Conservation (phyloP, 169 alveolate genomes). For the Eimeria maxima region DNA sequence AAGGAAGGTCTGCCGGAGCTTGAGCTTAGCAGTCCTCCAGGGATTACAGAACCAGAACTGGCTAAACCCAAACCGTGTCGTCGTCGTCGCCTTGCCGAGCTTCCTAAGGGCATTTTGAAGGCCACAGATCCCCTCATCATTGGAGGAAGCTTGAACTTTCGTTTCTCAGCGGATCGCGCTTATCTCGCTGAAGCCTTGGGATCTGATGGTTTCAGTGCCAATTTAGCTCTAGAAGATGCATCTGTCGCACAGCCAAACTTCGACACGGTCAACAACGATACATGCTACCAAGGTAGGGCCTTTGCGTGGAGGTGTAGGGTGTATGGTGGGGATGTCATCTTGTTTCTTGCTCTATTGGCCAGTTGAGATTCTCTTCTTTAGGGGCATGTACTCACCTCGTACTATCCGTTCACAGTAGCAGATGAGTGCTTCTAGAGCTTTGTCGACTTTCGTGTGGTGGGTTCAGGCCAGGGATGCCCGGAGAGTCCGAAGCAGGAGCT, state of each 20-base stretch:
- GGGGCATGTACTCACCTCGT: too few relatives aligned
- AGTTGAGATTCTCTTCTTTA: too few relatives aligned
- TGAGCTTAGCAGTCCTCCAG: neutral
- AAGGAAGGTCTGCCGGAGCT: slow-evolving; percentile 54
- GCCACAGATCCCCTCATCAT: slow-evolving; percentile 86
- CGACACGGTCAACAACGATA: slow-evolving; percentile 82
- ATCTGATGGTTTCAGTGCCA: slow-evolving; percentile 75
- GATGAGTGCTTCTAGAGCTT: too few relatives aligned
- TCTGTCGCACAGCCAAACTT: slow-evolving; percentile 75
- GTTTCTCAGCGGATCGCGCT: slow-evolving; percentile 81
- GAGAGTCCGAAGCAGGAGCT: slow-evolving; percentile 73
- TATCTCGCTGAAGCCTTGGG: slow-evolving; percentile 78
- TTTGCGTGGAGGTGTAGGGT: neutral
- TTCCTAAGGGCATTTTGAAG: slow-evolving; percentile 80
- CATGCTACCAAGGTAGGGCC: slow-evolving; percentile 79
- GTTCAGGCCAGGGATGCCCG: slow-evolving; percentile 80
- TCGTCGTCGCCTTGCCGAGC: slow-evolving; percentile 46
- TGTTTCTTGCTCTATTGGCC: too few relatives aligned
- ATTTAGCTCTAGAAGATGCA: slow-evolving; percentile 75
- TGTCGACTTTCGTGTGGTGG: neutral
- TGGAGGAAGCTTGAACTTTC: slow-evolving; percentile 88
- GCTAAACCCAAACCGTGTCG: neutral
- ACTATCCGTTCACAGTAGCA: too few relatives aligned
- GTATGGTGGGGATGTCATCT: too few relatives aligned
- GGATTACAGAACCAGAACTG: neutral